phyloP scores from a whole-genome alignment of 2,329 filamentous ascomycete species.

The Rhynchosporium agropyri region DNA sequence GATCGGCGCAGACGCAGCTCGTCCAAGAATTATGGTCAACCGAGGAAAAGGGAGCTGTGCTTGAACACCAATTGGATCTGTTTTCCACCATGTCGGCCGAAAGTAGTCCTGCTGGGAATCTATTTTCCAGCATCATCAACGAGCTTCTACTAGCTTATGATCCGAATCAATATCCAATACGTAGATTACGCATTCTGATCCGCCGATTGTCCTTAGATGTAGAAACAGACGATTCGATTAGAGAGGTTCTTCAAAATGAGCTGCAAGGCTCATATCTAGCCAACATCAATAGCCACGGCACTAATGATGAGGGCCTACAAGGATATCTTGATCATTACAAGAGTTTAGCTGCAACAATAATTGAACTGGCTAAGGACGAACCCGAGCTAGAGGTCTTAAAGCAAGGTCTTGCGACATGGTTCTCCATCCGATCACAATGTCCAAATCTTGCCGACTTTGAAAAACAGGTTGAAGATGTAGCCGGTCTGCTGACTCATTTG shows the following conservation, averaged over 20 bases:
- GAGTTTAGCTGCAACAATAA: slow-evolving; percentile 32
- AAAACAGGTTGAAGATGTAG: slow-evolving; percentile 52
- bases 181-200: slow-evolving; percentile 38
- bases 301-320: slow-evolving; percentile 35
- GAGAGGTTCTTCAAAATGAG: slow-evolving; percentile 20
- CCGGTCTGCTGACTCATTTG: slow-evolving; percentile 53
- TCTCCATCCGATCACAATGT: slow-evolving; percentile 48
- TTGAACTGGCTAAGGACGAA: slow-evolving; percentile 36
- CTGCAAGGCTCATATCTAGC: slow-evolving; percentile 20
- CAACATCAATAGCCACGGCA: slow-evolving; percentile 25
- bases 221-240: slow-evolving; percentile 25
- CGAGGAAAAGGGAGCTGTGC: slow-evolving; percentile 57
- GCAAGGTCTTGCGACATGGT: slow-evolving; percentile 38
- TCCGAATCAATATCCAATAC: slow-evolving; percentile 37
- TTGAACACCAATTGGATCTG: slow-evolving; percentile 62
- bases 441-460: slow-evolving; percentile 47
- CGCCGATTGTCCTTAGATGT: slow-evolving; percentile 32
- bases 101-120: slow-evolving; percentile 17
- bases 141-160: slow-evolving; percentile 38
- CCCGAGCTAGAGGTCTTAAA: slow-evolving; percentile 36
- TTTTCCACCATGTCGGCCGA: slow-evolving; percentile 33
- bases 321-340: slow-evolving; percentile 35
- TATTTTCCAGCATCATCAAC: slow-evolving; percentile 34
- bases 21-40: slow-evolving; percentile 43
- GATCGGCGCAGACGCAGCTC: slow-evolving; percentile 50